Evolutionary conservation across 768 basidiomycete species (phyloP), one percentile per base, ranked within the genome.

Genomic region (Tricholomella constricta): DNA sequence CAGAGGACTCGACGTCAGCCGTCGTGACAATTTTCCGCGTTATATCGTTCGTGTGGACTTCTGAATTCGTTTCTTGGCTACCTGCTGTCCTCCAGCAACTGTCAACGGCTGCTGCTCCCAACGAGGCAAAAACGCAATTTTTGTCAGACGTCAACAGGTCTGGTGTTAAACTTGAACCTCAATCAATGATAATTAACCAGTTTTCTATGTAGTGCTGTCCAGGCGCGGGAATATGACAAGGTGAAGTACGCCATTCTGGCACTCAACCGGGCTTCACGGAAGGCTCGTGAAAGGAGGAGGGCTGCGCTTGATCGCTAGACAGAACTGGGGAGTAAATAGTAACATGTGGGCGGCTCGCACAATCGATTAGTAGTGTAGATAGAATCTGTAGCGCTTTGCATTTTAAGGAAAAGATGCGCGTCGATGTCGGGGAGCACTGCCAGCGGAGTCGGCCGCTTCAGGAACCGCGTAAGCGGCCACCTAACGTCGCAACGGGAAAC

Each of bases 1-100:
- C 92, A 3, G 93, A 93, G 65, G 96, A 98, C 53, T 80, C 86
- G 3, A 76, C 84, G 6, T 78, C 88, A 8, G 66, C 75, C 31
- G 86, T 95, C 40, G 83, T 92, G 50, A 83, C 87, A 2, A 85
- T 98, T 55, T 82, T 96, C 68, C 82, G 91, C 14, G 77, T 81
- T 11, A 68, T 94, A 46, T 78, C 85, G 23, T 70, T 74, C 32
- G 63, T 83, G n/a, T 92, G 89, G 85, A 77, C 88, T 2, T 64
- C 74, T 6, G 85, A 88, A 64, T 67, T 95, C 40, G 72, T 88
- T 31, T 67, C 75, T 19, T 96, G 92, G 89, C 66, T 94, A 14
- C 84, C 87, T 2, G 67, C 78, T 20, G 79, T 91, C 11, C 67
- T 97, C 19, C 86, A 88, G 60, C 82, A 83, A 54, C 71, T 97